Evolutionary conservation across 805 yeast species (phyloP).

Genomic region (Geotrichum ghanense): DNA sequence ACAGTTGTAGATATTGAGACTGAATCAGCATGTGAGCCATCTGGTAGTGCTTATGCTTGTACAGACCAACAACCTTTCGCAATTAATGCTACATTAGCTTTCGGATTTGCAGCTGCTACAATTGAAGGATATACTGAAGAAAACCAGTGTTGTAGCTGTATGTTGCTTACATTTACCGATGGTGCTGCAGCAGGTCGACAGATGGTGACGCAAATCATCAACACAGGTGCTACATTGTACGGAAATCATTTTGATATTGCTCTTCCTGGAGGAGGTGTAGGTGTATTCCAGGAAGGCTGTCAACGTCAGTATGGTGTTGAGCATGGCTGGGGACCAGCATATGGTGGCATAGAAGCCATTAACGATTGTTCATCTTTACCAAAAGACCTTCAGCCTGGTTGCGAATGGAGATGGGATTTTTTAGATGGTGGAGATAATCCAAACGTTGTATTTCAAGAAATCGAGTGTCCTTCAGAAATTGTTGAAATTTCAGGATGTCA

Average conservation of each 20-base stretch:
- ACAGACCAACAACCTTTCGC: slow-evolving; percentile 6
- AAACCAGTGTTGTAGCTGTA: slow-evolving; percentile 5
- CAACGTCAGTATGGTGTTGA: slow-evolving; percentile 2
- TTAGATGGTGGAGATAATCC: slow-evolving; percentile 6
- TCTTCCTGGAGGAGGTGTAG: slow-evolving; percentile 7
- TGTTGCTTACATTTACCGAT: slow-evolving; percentile 4
- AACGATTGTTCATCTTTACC: slow-evolving; percentile 5
- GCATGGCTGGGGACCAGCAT: slow-evolving; percentile 5
- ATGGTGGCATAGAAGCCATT: slow-evolving; percentile 5
- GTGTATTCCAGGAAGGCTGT: slow-evolving; percentile 3
- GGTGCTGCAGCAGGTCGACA: slow-evolving; percentile 3
- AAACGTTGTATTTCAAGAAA: slow-evolving; percentile 1
- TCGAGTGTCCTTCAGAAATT: slow-evolving; percentile 4
- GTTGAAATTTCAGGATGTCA: slow-evolving; percentile 6
- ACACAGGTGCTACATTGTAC: slow-evolving; percentile 3
- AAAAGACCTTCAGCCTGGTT: slow-evolving; percentile 4
- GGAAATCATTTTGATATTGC: slow-evolving; percentile 4
- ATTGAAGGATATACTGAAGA: slow-evolving; percentile 3
- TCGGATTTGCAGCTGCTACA: slow-evolving; percentile 5
- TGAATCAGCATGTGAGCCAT: slow-evolving; percentile 4
- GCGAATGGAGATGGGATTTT: slow-evolving; percentile 7
- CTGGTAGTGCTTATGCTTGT: slow-evolving; percentile 6
- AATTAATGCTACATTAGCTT: slow-evolving; percentile 5
- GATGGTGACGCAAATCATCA: slow-evolving; percentile 4
- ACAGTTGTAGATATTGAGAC: slow-evolving; percentile 3